Evolutionary conservation across 306 rosid genomes (phyloP), one percentile per base, ranked within the genome.

Genomic region (Rosa multiflora): DNA sequence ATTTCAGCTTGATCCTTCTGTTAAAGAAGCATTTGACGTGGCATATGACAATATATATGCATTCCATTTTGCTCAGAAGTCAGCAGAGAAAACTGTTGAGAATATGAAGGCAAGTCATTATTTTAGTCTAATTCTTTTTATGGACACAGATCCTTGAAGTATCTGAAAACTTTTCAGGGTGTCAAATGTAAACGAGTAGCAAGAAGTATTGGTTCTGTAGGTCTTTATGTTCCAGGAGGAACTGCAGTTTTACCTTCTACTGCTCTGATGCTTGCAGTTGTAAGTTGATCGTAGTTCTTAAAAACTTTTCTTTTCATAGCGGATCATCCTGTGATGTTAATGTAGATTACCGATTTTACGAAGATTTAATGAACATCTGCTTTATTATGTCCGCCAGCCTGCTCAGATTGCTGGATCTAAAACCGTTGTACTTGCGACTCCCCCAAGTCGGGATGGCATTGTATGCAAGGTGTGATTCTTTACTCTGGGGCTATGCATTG

Each of bases 211-310:
- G 85, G 88, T 77, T 92, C 99, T 80, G 99, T 95, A 67, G 99
- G 99, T 85, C 91, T 95, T 82, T 95, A 95, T 77, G 95, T 92
- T 88, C 99, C 99, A 46, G 99, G 99, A 78, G 99, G 99, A 80
- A 93, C 98, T 82, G 99, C 99, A 83, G 97, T 95, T 47, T 83
- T 95, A 85, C 99, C 99, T 79, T 95, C 99, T 73, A 93, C 99
- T 8, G 98, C 99, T 78, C 83, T 95, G 86, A 95, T 95, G 99
- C 99, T 95, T 80, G 85, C 99, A 76, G 84, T 95, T 84, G 99
- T 95, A 90, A 87, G 98, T 88, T 79, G 78, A 80, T 80, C 40
- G 63, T 53, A 84, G 64, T 62, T 70, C 61, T n/a, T 23, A 4
- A 43, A n/a, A 53, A 46, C 29, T 40, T 53, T 48, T 23, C 58